Evolutionary conservation across 495 filamentous ascomycete species (phyloP).

Genomic region (Cercophora sp.): DNA sequence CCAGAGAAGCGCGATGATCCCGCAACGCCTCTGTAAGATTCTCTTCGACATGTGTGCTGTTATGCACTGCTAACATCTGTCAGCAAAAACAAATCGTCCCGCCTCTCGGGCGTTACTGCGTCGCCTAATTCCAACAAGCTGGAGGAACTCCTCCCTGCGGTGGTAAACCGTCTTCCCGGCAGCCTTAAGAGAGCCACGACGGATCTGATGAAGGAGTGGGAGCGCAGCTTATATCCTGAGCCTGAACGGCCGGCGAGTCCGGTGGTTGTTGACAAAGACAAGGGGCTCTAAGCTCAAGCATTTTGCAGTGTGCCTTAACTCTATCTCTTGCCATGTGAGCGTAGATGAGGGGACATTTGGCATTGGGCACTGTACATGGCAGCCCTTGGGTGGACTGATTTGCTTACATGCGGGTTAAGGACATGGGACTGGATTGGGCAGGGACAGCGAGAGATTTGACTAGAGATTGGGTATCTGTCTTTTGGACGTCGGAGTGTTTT

Average conservation of each 20-base stretch:
- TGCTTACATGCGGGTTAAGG: no score
- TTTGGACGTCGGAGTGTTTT: no score
- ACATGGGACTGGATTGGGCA: no score
- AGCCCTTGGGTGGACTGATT: no score
- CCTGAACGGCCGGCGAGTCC: not conserved
- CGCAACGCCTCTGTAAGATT: slow-evolving; percentile 41
- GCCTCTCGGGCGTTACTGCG: not conserved
- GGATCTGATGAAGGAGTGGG: slow-evolving; percentile 77
- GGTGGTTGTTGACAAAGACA: not conserved
- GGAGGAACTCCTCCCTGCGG: slow-evolving; percentile 61
- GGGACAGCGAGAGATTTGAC: no score
- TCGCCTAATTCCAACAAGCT: slow-evolving; percentile 27
- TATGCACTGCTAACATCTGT: not conserved
- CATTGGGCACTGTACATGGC: no score
- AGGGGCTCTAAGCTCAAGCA: no score
- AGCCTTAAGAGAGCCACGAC: slow-evolving; percentile 64
- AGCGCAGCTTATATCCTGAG: slow-evolving; percentile 43
- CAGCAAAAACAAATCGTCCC: slow-evolving; percentile 23
- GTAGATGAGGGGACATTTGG: no score
- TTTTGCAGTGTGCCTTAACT: no score
- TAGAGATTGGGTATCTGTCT: no score
- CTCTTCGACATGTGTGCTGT: no score
- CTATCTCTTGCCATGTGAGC: no score
- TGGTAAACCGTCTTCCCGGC: slow-evolving; percentile 60
- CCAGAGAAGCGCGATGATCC: slow-evolving; percentile 37